Evolutionary conservation across 1,284 basidiomycete genomes (phyloP), one percentile per base, ranked within the genome.

Genomic region (Anthracocystis walkeri): DNA sequence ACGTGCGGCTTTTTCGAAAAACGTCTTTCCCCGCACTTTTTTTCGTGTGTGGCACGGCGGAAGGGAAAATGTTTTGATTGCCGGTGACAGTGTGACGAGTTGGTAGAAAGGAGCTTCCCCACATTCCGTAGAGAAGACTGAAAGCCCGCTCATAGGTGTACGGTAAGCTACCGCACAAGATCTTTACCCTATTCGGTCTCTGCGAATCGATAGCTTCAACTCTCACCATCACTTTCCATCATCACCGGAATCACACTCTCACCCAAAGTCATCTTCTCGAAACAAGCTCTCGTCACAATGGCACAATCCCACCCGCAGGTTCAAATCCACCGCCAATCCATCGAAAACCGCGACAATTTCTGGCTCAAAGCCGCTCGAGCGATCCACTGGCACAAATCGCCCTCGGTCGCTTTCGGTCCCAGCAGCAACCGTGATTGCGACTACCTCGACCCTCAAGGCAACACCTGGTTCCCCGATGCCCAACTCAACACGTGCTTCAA

Each of bases 301-400:
- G 64, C 64, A 0, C 52, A 52, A 11, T 20, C 46, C 4, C 78
- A 81, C 23, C 79, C 79, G 2, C 77, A 79, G 53, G 49, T 65
- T 11, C 68, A 59, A 18, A 72, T 81, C 29, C 78, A 81, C 41
- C 58, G 46, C 4, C 79, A 81, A 50, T 78, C 75, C 16, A 55
- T 81, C 35, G 31, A 65, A 2, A 38, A 72, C 53, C 68, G 53
- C 21, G 72, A 81, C 44, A 65, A 53, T 29, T 81, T 81, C 44
- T 81, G 79, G 79, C 65, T 79, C 44, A 51, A 56, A 38, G 79
- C 79, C n/a, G 64, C 79, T 4, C 60, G 58, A 7, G 33, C 57
- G 6, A 72, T 80, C n/a, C 75, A 77, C 44, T 81, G 79, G 79
- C 77, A 79, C 68, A 67, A 73, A 46, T 68, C 65, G 7, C 79